These are phyloP conservation scores for Bryoerythrophyllum caledonicum DNA, from an alignment of 225 moss, liverwort and hornwort species.

Conservation along the genomic window DNA sequence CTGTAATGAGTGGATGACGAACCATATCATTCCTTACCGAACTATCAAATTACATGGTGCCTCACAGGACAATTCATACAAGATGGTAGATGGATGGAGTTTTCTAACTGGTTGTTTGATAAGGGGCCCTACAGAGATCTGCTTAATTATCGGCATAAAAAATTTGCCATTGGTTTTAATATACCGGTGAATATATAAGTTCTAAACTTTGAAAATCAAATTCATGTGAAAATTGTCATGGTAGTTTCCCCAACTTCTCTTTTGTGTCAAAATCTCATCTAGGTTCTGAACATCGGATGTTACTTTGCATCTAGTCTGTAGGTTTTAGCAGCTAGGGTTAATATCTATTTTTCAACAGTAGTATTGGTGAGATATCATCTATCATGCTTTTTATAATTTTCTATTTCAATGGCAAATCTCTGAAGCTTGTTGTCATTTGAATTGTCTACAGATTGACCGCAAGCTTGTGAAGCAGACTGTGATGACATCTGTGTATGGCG, in stretches of 20 bases:
- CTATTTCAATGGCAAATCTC: conserved; percentile 1
- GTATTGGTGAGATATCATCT: background rate
- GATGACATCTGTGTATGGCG: conserved; percentile 95
- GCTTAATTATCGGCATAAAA: background rate
- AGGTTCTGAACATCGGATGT: background rate
- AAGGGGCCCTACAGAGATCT: background rate
- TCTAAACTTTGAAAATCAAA: background rate
- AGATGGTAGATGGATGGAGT: background rate
- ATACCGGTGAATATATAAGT: background rate
- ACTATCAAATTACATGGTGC: background rate
- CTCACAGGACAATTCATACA: background rate
- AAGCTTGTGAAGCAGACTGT: conserved; percentile 97
- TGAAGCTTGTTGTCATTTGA: conserved; percentile 2
- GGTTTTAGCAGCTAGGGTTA: background rate
- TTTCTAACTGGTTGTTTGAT: background rate
- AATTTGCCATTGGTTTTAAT: background rate
- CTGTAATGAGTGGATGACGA: background rate
- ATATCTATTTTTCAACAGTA: background rate
- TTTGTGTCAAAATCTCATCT: background rate
- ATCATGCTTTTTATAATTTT: background rate
- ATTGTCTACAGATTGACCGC: conserved; percentile 73
- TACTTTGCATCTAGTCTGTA: background rate
- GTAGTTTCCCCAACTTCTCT: background rate
- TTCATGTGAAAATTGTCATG: background rate
- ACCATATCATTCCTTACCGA: background rate